Conservation (phyloP, 345 rosid species). For the Gossypium bickii region DNA sequence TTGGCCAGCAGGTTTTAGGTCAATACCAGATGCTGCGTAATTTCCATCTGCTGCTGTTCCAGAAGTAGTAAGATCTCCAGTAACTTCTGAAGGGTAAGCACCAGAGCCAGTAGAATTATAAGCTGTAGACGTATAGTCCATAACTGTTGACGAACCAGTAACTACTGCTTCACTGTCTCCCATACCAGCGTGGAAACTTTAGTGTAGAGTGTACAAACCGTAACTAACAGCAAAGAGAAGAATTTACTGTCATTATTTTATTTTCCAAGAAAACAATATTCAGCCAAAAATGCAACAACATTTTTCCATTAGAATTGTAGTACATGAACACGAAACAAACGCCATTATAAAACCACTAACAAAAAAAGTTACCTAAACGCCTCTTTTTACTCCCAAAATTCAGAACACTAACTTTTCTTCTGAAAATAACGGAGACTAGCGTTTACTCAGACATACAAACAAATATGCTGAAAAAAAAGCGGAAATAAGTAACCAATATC, state of each 20-base stretch:
- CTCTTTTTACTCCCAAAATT: background rate
- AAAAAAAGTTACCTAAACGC: background rate
- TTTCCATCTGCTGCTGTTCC: slow-evolving; percentile 24
- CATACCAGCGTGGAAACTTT: slow-evolving; percentile 29
- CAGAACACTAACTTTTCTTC: too few species aligned
- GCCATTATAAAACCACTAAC: background rate
- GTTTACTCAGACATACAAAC: too few species aligned
- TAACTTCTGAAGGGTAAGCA: slow-evolving; percentile 29
- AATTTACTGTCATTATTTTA: background rate
- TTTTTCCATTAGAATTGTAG: background rate
- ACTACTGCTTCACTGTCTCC: slow-evolving; percentile 64
- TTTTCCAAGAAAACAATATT: background rate
- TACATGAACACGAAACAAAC: background rate
- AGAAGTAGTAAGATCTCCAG: slow-evolving; percentile 33
- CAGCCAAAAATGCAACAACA: background rate
- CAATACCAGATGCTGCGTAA: slow-evolving; percentile 14
- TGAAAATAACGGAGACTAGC: too few species aligned
- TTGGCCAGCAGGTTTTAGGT: slow-evolving; percentile 22
- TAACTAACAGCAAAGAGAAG: too few species aligned
- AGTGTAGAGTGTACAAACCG: background rate
- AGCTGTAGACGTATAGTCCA: slow-evolving; percentile 30
- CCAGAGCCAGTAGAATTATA: slow-evolving; percentile 24
- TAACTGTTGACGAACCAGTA: slow-evolving; percentile 38
- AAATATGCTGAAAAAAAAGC: too few species aligned
- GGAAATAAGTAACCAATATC: background rate